Evolutionary conservation across 2,329 filamentous ascomycete genomes (phyloP), one percentile per base, ranked within the genome.

Genomic region (Neopestalotiopsis clavispora): DNA sequence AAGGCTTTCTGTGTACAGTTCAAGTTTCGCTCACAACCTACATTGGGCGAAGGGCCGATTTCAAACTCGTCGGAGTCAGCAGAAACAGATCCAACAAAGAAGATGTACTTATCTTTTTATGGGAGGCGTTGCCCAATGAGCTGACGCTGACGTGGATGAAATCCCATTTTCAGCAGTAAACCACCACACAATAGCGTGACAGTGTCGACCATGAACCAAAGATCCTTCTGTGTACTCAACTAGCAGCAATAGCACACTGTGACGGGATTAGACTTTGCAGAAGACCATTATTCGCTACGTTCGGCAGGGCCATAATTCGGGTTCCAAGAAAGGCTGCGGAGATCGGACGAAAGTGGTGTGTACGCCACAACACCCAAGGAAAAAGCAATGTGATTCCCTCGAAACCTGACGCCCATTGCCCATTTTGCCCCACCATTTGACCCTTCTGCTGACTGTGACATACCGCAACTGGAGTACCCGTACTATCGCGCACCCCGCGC

Each of bases 401-500:
- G 23, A 23, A 57, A 45, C 49, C 56, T 38, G 63, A 65, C n/a
- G n/a, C 34, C 30, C 17, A 32, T 66, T 30, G 63, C 23, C 23
- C 23, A 28, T 28, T 28, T 28, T 28, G 23, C 63, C 63, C 63
- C 63, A 58, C 63, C 63, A 66, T n/a, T 13, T 49, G 13, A 3
- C 3, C 23, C 45, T 52, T 20, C 45, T 52, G 34, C 34, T 52
- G 45, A 17, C 45, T 20, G 23, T 28, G 45, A 20, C 45, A n/a
- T 52, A 52, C 45, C 45, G 9, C n/a, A 28, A 52, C 17, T 23
- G 45, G 17, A n/a, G 42, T 14, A 20, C 23, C 23, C 23, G n/a
- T 49, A 66, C 34, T 66, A 38, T 66, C 32, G 63, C 63, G 49
- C 45, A 57, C 63, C 63, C 63, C 63, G 49, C 63, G 63, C 63